These are phyloP conservation scores for Annulohypoxylon nitens DNA, from an alignment of 495 filamentous ascomycete genomes.

Conservation along the genomic window DNA sequence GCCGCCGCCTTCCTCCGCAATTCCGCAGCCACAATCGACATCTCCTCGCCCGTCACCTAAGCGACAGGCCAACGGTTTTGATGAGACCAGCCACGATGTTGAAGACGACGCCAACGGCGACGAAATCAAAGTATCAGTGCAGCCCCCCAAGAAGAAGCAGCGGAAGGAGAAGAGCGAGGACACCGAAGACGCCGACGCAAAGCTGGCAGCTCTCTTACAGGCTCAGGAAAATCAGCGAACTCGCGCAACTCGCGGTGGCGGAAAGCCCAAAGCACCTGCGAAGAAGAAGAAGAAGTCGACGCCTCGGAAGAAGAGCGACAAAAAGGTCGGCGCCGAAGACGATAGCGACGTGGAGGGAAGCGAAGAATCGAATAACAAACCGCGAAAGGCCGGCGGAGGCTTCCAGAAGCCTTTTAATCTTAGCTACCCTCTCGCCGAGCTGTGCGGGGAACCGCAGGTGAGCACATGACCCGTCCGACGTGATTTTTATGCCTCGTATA, in stretches of 20 bases:
- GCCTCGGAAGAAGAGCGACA: conserved; percentile 74
- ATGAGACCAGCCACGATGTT: conserved; percentile 39
- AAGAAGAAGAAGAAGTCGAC: conserved; percentile 74
- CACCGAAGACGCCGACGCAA: conserved; percentile 80
- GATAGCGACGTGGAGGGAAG: conserved; percentile 80
- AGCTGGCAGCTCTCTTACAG: conserved; percentile 87
- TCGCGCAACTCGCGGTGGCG: conserved; percentile 77
- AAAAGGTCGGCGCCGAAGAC: conserved; percentile 80
- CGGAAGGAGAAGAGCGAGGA: conserved; percentile 65
- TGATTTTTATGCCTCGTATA: neutral
- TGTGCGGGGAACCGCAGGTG: conserved; percentile 73
- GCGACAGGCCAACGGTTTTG: conserved; percentile 53
- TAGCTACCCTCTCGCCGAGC: conserved; percentile 60
- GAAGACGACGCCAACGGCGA: conserved; percentile 52
- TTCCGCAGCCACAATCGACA: conserved; percentile 44
- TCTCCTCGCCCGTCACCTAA: conserved; percentile 41
- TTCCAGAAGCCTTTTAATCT: conserved; percentile 68
- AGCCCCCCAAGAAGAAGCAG: conserved; percentile 66
- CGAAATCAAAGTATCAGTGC: conserved; percentile 66
- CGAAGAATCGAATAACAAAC: conserved; percentile 64
- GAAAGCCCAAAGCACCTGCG: conserved; percentile 67
- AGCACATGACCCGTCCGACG: conserved; percentile 33
- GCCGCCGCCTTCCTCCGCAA: conserved; percentile 52
- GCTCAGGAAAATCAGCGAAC: conserved; percentile 86
- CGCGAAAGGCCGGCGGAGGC: conserved; percentile 64